A percentile compares a stretch with the other conserved stretches of the same genome.
These are phyloP conservation scores for Salvia hispanica DNA, from an alignment of 257 asterid species.

Conservation along the genomic window DNA sequence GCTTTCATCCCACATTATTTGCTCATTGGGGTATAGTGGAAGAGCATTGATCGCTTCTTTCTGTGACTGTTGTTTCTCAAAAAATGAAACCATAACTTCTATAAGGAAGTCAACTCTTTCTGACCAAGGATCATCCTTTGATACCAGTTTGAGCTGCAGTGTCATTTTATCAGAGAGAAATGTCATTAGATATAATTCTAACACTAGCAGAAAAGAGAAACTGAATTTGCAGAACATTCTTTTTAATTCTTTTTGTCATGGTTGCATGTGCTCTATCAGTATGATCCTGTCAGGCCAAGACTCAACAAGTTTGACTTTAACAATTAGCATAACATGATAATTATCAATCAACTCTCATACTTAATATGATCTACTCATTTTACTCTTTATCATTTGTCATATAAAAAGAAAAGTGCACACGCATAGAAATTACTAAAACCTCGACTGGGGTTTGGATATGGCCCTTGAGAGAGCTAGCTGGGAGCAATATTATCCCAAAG, in stretches of 20 bases:
- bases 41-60: slow-evolving; percentile 98
- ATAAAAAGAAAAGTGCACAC: background rate
- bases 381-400: background rate
- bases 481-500: slow-evolving; percentile 4
- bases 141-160: slow-evolving; percentile 82
- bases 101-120: slow-evolving; percentile 90
- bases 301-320: background rate
- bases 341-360: background rate
- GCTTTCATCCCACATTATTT: slow-evolving; percentile 99
- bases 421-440: background rate
- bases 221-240: background rate
- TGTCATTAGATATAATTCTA: slow-evolving; percentile 6
- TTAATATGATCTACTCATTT: background rate
- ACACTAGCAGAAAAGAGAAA: slow-evolving; percentile 6
- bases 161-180: background rate
- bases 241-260: slow-evolving; percentile 2
- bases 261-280: background rate
- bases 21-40: slow-evolving; percentile 95
- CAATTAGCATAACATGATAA: background rate
- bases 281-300: slow-evolving; percentile 17
- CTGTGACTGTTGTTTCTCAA: slow-evolving; percentile 93
- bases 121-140: slow-evolving; percentile 87
- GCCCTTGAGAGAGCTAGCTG: slow-evolving; percentile 5
- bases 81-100: slow-evolving; percentile 91
- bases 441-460: slow-evolving; percentile 17